These are phyloP conservation scores for Triticum urartu DNA, from an alignment of 176 grass and related monocot genomes.

Conservation along the genomic window DNA sequence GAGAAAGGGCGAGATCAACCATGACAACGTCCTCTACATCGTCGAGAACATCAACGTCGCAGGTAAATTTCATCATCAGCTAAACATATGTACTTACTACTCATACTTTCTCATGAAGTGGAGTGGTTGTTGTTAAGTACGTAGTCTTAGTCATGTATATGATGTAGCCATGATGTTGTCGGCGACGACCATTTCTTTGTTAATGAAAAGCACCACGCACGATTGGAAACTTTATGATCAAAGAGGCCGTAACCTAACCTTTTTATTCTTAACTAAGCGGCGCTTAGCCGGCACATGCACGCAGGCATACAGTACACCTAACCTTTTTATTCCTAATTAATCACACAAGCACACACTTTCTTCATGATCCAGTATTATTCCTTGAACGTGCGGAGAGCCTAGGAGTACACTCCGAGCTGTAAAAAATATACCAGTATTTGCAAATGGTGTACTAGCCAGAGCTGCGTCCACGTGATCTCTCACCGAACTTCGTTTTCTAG, in stretches of 20 bases:
- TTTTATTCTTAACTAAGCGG: background rate
- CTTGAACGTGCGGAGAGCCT: background rate
- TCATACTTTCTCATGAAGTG: no score
- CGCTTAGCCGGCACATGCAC: background rate
- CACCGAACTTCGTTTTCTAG: background rate
- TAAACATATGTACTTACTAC: background rate
- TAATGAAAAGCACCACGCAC: background rate
- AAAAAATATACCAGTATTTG: no score
- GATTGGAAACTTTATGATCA: background rate
- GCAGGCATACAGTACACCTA: background rate
- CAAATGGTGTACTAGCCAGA: no score
- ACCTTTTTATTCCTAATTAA: background rate
- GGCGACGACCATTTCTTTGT: background rate
- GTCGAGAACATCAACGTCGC: constrained; percentile 97
- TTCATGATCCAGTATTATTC: background rate
- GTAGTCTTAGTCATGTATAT: background rate
- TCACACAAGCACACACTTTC: no score
- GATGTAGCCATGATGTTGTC: background rate
- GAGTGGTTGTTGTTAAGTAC: background rate
- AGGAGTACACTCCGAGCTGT: background rate
- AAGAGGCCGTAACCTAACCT: background rate
- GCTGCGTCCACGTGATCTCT: background rate
- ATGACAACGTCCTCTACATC: constrained; percentile 95
- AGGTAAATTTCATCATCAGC: constrained; percentile 33
- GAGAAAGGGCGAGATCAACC: constrained; percentile 87